Base-by-base conservation (phyloP, 2,329 filamentous ascomycete genomes). In the Botrytis galanthina region DNA sequence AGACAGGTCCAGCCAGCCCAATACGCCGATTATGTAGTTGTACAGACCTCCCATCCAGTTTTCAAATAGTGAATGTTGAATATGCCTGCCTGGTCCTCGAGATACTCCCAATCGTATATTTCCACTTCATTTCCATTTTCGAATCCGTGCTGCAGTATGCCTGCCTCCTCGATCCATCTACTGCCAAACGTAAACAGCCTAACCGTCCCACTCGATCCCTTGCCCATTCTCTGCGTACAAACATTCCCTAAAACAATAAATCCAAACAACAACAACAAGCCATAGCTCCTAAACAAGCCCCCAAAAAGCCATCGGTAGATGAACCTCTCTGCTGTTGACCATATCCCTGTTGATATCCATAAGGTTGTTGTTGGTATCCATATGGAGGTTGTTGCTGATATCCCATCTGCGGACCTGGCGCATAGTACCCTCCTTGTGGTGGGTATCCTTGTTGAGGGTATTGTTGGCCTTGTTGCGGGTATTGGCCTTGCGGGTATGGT, bases 231-330 rank as follows among this genome's bases (percentile, higher is more conserved):
- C 14, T 51, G 3, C 32, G 59, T 20, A 18, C 57, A 14, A 26
- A 26, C 48, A 18, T 20, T 54, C 37, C 26, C 46, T 84, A 86
- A 76, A 86, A 85, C 78, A 87, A 78, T 74, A 84, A 82, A 71
- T 87, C 85, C 80, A 87, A 82, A 81, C 85, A 87, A 77, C 85
- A 87, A 76, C 85, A 87, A 77, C 85, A 86, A 54, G 85, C 85
- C 79, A 86, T 75, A 72, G 81, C 82, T 16, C 82, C 85, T 74
- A 85, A 78, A 61, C 85, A 75, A 26, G 82, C 85, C 5, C 82
- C 83, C 54, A 84, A 81, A 48, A 85, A 78, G 2, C 85, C 85
- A 6, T 69, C 75, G 73, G 82, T 80, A 48, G 81, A 76, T 70
- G 84, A 84, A 74, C 84, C 83, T 9, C 83, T 83, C 72, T 81